Evolutionary conservation across 2,329 filamentous ascomycete species (phyloP), one percentile per base, ranked within the genome.

Genomic region (Didymella pinodella): DNA sequence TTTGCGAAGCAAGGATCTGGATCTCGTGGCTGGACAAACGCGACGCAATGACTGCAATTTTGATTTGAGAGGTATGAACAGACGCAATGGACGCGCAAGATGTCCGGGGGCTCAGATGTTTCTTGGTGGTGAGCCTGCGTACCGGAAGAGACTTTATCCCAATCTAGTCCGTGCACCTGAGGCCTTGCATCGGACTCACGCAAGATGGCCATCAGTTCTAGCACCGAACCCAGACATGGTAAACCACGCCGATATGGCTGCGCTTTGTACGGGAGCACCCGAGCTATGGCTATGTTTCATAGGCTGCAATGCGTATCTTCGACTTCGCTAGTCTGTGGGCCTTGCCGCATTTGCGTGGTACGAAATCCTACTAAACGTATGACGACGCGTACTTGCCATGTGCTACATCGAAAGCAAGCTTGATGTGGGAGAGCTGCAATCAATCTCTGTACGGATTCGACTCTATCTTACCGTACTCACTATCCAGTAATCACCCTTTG

Each of bases 131-230:
- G n/a, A 26, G 12, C 28, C n/a, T 47, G 20, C 25, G 4, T 11
- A 2, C 14, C 26, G 54, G 54, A 50, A 50, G 34, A 50, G 47
- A 46, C 31, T 50, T 56, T 56, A 56, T 34, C 54, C 54, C 14
- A 22, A 4, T 1, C 1, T 5, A 6, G 26, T 50, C 46, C 25
- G 46, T 49, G 53, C 53, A 22, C 20, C 22, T 31, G 16, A 28
- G 14, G 7, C 25, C 47, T 12, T 31, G 12, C 11, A 49, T 38
- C 29, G 28, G 40, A 7, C 7, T 5, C 29, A 32, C 18, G 32
- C 14, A 28, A 16, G 7, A 46, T 41, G 41, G 41, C n/a, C 25
- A 38, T n/a, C 26, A 44, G 7, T 48, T 48, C 45, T 55, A 48
- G 44, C 44, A 31, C 44, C 52, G 52, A 54, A 6, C 14, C 16